These are phyloP conservation scores for Saccharomycopsis olivae DNA, from an alignment of 805 yeast genomes.

Conservation along the genomic window DNA sequence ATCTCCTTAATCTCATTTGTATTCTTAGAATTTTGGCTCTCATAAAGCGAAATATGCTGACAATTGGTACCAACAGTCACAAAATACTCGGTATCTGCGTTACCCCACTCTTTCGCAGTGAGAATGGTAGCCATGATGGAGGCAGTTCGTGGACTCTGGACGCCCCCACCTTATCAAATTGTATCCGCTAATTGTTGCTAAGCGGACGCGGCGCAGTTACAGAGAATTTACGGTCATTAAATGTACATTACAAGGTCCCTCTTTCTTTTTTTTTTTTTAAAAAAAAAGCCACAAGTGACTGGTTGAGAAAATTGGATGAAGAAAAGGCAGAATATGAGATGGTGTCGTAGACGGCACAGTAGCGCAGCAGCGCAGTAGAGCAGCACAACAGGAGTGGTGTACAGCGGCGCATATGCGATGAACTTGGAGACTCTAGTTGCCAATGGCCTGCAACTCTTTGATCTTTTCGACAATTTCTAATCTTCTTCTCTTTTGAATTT, in stretches of 20 bases:
- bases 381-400: too few relatives aligned
- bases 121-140: slow-evolving; percentile 13
- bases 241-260: too few relatives aligned
- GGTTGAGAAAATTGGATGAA: background rate
- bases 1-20: slow-evolving; percentile 6
- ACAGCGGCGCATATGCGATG: too few relatives aligned
- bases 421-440: too few relatives aligned
- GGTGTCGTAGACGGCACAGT: too few relatives aligned
- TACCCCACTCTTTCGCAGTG: slow-evolving; percentile 11
- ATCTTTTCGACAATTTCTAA: slow-evolving; percentile 31
- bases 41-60: slow-evolving; percentile 8
- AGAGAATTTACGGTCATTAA: too few relatives aligned
- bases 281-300: background rate
- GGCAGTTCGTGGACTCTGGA: too few relatives aligned
- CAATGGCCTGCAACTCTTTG: slow-evolving; percentile 25
- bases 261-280: too few relatives aligned
- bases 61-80: slow-evolving; percentile 10
- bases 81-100: slow-evolving; percentile 3
- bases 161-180: background rate
- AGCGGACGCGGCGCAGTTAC: too few relatives aligned
- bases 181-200: background rate
- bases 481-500: slow-evolving; percentile 41
- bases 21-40: background rate
- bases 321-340: too few relatives aligned
- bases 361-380: too few relatives aligned